These are phyloP conservation scores for Vanderwaltozyma yarrowii DNA, from an alignment of 805 yeast species.

Conservation along the genomic window DNA sequence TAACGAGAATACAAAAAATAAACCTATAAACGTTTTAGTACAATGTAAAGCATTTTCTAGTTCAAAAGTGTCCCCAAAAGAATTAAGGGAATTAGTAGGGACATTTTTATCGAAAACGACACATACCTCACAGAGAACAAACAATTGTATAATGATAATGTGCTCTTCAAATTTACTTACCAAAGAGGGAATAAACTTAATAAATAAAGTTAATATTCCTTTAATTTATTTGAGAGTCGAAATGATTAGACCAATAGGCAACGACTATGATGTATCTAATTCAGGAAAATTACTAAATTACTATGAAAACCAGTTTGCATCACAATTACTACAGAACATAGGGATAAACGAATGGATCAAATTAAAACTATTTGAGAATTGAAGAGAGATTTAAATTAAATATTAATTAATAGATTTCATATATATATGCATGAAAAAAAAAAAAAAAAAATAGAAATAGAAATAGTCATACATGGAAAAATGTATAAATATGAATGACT, in stretches of 20 bases:
- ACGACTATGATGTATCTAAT: slow-evolving; percentile 15
- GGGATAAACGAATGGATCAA: slow-evolving; percentile 24
- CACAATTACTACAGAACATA: slow-evolving; percentile 18
- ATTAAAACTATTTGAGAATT: slow-evolving; percentile 7
- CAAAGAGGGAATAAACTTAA: slow-evolving; percentile 20
- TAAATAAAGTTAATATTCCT: slow-evolving; percentile 22
- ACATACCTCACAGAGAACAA: slow-evolving; percentile 7
- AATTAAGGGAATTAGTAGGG: slow-evolving; percentile 26
- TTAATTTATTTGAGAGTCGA: slow-evolving; percentile 23
- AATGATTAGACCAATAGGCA: slow-evolving; percentile 8
- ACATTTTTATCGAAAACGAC: slow-evolving; percentile 18
- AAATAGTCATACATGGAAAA: too few species aligned
- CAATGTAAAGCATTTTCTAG: slow-evolving; percentile 26
- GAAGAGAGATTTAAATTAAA: too few species aligned
- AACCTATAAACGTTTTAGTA: slow-evolving; percentile 16
- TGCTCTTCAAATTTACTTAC: slow-evolving; percentile 27
- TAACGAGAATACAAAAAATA: slow-evolving; percentile 2
- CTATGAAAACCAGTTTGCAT: slow-evolving; percentile 25
- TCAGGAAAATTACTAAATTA: slow-evolving; percentile 23
- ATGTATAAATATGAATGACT: too few species aligned
- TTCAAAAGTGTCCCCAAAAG: slow-evolving; percentile 23
- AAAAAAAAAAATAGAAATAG: not conserved
- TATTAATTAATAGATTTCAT: not conserved
- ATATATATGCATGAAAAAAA: not conserved
- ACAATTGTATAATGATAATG: slow-evolving; percentile 20